Conservation (phyloP, 331 rosid species). For the Dryas integrifolia region DNA sequence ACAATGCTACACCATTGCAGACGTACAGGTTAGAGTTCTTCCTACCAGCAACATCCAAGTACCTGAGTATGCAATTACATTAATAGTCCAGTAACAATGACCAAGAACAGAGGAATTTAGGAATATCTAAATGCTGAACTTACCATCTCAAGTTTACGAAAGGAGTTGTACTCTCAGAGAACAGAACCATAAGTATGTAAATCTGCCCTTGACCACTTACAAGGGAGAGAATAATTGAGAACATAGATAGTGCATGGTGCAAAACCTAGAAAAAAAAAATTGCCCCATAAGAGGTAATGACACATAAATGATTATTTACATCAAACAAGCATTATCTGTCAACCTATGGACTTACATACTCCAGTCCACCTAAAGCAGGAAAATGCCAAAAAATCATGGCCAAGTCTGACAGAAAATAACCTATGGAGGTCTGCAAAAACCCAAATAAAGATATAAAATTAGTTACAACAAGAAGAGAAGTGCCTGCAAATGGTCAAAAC, state of each 20-base stretch:
- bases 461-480: conserved; percentile 19
- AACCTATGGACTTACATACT: conserved; percentile 67
- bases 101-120: conserved; percentile 18
- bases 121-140: conserved; percentile 23
- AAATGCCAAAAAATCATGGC: conserved; percentile 72
- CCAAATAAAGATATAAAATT: conserved; percentile 4
- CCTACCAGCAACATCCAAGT: conserved; percentile 70
- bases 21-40: conserved; percentile 63
- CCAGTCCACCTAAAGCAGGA: conserved; percentile 88
- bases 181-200: conserved; percentile 88
- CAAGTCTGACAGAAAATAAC: conserved; percentile 83
- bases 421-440: conserved; percentile 66
- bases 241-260: conserved; percentile 79
- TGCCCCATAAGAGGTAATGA: neutral
- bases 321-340: conserved; percentile 18
- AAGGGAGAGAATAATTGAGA: conserved; percentile 68
- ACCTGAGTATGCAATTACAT: conserved; percentile 47
- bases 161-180: conserved; percentile 86
- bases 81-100: conserved; percentile 26
- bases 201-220: conserved; percentile 74
- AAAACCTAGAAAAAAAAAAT: conserved; percentile 45
- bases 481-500: neutral
- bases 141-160: conserved; percentile 91
- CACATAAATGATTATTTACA: neutral
- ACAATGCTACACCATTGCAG: conserved; percentile 72